Conservation (phyloP, 306 rosid genomes). For the Pterocarpus macrocarpus region DNA sequence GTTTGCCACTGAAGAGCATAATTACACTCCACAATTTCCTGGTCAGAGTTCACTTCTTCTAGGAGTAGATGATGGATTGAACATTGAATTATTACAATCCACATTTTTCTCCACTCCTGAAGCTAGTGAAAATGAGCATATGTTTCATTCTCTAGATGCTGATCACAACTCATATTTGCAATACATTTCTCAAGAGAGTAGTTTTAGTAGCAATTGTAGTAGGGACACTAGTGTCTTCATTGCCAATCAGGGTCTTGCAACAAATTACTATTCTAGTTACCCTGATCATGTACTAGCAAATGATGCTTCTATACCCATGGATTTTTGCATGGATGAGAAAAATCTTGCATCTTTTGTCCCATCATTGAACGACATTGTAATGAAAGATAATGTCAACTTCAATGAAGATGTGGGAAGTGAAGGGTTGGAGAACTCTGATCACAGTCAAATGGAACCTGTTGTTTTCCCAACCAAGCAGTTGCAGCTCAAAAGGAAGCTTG, state of each 20-base stretch:
- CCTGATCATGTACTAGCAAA: slow-evolving; percentile 37
- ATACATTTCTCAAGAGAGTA: slow-evolving; percentile 63
- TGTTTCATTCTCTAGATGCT: slow-evolving; percentile 62
- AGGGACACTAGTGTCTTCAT: slow-evolving; percentile 38
- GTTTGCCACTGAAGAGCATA: slow-evolving; percentile 64
- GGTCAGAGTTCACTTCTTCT: slow-evolving; percentile 54
- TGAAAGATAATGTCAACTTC: slow-evolving; percentile 55
- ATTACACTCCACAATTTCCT: slow-evolving; percentile 61
- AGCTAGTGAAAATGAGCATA: slow-evolving; percentile 48
- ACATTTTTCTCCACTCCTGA: slow-evolving; percentile 46
- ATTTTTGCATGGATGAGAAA: slow-evolving; percentile 49
- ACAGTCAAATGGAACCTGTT: slow-evolving; percentile 38
- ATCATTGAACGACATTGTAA: slow-evolving; percentile 47
- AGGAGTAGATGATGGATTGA: slow-evolving; percentile 56
- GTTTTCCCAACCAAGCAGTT: slow-evolving; percentile 40
- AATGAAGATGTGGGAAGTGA: slow-evolving; percentile 47
- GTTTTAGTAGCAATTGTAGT: slow-evolving; percentile 51
- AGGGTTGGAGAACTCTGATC: slow-evolving; percentile 40
- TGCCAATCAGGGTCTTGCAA: slow-evolving; percentile 46
- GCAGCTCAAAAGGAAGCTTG: slow-evolving; percentile 67
- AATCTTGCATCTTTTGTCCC: slow-evolving; percentile 52
- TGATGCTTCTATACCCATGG: slow-evolving; percentile 23
- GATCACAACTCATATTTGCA: slow-evolving; percentile 55
- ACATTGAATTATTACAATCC: slow-evolving; percentile 43
- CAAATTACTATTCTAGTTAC: slow-evolving; percentile 44